A percentile compares a stretch with the other conserved stretches of the same genome.
These are phyloP conservation scores for Penicillium polonicum DNA, from an alignment of 2,329 filamentous ascomycete species.

Conservation along the genomic window DNA sequence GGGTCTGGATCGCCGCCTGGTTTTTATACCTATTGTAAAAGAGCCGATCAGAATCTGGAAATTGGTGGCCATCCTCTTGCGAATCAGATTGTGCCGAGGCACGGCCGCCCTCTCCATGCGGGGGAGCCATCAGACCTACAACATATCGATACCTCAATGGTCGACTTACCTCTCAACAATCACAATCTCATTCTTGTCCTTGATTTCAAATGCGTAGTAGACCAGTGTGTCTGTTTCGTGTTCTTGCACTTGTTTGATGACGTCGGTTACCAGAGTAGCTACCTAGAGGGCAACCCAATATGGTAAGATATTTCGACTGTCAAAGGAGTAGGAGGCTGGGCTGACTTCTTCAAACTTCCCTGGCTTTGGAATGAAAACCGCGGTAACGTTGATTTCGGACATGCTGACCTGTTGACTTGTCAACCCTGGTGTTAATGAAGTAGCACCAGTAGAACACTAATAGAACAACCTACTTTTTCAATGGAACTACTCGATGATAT, in stretches of 20 bases:
- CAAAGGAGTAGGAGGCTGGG: not conserved
- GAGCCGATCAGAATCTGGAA: not conserved
- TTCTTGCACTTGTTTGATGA: constrained; percentile 31
- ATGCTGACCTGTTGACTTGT: constrained; percentile 16
- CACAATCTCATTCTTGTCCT: constrained; percentile 33
- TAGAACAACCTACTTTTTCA: not conserved
- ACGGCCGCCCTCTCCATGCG: not conserved
- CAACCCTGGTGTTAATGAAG: not conserved
- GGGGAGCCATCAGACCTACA: not conserved
- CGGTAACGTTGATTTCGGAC: constrained; percentile 34
- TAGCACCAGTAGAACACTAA: not conserved
- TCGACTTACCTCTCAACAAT: constrained; percentile 33
- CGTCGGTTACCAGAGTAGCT: constrained; percentile 23
- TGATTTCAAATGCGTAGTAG: constrained; percentile 31
- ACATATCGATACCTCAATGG: not conserved
- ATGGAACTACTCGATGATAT: not conserved
- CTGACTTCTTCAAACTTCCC: constrained; percentile 35
- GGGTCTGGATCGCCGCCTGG: constrained; percentile 25
- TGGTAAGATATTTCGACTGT: not conserved
- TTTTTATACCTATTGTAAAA: constrained; percentile 27
- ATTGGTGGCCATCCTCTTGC: not conserved
- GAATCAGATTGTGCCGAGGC: constrained; percentile 15
- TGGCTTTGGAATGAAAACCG: constrained; percentile 31
- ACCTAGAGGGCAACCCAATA: constrained; percentile 20
- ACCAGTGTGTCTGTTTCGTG: constrained; percentile 34